Evolutionary conservation across 2,329 filamentous ascomycete genomes (phyloP), one percentile per base, ranked within the genome.

Genomic region (Trichoderma sp.): DNA sequence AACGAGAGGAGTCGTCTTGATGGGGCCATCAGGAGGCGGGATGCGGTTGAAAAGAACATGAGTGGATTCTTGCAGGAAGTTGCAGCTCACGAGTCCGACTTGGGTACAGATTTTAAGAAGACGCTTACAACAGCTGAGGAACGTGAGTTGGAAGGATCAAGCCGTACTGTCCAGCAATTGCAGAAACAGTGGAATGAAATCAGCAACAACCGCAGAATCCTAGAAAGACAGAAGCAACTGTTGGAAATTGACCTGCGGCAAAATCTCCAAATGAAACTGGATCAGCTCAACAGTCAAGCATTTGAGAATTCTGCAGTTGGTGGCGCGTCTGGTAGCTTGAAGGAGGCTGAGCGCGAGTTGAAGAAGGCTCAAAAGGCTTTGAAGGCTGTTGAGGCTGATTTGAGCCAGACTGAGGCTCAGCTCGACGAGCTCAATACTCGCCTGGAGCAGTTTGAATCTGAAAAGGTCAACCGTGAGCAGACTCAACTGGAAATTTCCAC

Each of bases 31-130:
- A 84, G 81, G 73, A 86, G 87, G 74, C 88, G 89, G 68, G 90
- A 93, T 64, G 90, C 90, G 62, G 90, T 95, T 34, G 90, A 93
- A 75, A 87, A 87, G 74, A 92, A 93, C 76, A 88, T 98, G 80
- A 91, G 93, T 75, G 89, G 90, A 53, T 87, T 97, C 68, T 88
- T 91, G 64, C 91, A 94, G 73, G 92, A 93, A 75, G 86, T 97
- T 71, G 87, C 86, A 62, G 91, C 92, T 7, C 92, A 94, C 79
- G 91, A 97, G 80, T 86, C 90, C 3, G 97, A 99, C 80, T 82
- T 98, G 71, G 86, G 87, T 18, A 93, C 93, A 1, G 92, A 97
- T 28, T 99, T 98, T 84, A 97, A 97, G 84, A 98, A 97, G 82
- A 92, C 92, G 14, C 86, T 99, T 63, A 92, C 91, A 11, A 84